These are phyloP conservation scores for Daldinia concentrica DNA, from an alignment of 495 filamentous ascomycete species.

Conservation along the genomic window DNA sequence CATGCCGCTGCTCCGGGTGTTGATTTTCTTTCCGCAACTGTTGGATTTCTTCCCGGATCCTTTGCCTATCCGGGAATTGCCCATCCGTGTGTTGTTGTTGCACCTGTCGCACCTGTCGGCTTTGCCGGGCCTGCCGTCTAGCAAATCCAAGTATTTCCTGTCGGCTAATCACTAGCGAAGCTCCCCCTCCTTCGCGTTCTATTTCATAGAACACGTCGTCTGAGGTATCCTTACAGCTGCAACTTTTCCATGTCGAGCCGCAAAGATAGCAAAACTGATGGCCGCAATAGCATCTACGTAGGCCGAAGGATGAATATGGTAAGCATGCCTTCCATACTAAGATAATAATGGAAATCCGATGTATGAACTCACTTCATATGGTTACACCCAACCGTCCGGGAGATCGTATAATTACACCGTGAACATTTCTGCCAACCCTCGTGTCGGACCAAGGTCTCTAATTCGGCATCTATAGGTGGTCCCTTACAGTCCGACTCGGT, in stretches of 20 bases:
- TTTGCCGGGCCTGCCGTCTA: background rate
- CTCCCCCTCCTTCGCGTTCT: background rate
- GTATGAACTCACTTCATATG: constrained; percentile 17
- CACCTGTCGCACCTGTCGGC: background rate
- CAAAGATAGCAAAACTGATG: constrained; percentile 12
- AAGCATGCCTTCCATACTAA: background rate
- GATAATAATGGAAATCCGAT: background rate
- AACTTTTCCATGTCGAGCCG: constrained; percentile 1
- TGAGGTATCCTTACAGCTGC: background rate
- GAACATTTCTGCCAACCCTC: constrained; percentile 12
- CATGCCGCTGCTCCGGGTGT: background rate
- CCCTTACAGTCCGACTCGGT: background rate
- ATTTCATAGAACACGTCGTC: background rate
- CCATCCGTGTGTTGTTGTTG: background rate
- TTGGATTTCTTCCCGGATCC: background rate
- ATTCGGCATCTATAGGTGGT: background rate
- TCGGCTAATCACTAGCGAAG: background rate
- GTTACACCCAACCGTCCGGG: background rate
- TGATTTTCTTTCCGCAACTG: background rate
- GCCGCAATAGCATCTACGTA: constrained; percentile 19
- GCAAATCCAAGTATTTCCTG: background rate
- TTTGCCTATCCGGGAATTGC: background rate
- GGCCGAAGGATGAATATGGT: background rate
- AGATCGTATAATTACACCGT: constrained; percentile 4
- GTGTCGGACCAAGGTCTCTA: background rate